Percentiles rank a stretch among this genome's conserved stretches.
Evolutionary conservation across 1,284 basidiomycete species (phyloP).

Genomic region (Leccinum ponderosum): DNA sequence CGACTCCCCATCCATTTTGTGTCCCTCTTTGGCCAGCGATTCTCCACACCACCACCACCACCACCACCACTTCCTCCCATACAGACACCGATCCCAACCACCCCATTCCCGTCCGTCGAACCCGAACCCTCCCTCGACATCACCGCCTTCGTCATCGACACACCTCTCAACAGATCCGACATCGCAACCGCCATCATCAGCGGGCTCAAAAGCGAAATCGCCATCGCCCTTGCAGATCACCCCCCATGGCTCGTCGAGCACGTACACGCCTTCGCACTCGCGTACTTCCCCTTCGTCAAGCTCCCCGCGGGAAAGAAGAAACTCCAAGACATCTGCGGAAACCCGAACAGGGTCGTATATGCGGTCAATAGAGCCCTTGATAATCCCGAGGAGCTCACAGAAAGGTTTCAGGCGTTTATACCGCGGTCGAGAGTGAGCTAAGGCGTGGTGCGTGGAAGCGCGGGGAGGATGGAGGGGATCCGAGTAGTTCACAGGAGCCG

Average conservation of each 20-base stretch:
- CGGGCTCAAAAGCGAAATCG: constrained; percentile 59
- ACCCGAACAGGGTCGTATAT: constrained; percentile 30
- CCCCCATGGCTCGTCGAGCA: constrained; percentile 70
- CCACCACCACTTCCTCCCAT: constrained; percentile 7
- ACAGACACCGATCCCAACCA: background rate
- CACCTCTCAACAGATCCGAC: constrained; percentile 49
- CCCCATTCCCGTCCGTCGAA: constrained; percentile 7
- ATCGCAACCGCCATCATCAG: constrained; percentile 61
- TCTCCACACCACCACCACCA: constrained; percentile 36
- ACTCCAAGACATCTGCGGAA: constrained; percentile 38
- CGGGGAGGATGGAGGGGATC: constrained; percentile 20
- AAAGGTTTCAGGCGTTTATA: constrained; percentile 78
- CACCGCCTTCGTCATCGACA: too few species aligned
- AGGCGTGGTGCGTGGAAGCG: constrained; percentile 24
- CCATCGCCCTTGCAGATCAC: constrained; percentile 39
- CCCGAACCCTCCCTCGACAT: constrained; percentile 45
- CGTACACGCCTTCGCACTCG: constrained; percentile 53
- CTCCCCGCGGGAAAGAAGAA: constrained; percentile 31
- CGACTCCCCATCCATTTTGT: constrained; percentile 43
- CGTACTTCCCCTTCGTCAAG: constrained; percentile 52
- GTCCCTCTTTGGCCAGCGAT: constrained; percentile 51
- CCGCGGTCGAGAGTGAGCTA: constrained; percentile 56
- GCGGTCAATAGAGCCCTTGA: constrained; percentile 39
- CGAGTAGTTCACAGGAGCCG: background rate
- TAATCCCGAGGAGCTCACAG: constrained; percentile 53